These are phyloP conservation scores for Malus hybrid DNA, from an alignment of 331 rosid genomes.

Conservation along the genomic window DNA sequence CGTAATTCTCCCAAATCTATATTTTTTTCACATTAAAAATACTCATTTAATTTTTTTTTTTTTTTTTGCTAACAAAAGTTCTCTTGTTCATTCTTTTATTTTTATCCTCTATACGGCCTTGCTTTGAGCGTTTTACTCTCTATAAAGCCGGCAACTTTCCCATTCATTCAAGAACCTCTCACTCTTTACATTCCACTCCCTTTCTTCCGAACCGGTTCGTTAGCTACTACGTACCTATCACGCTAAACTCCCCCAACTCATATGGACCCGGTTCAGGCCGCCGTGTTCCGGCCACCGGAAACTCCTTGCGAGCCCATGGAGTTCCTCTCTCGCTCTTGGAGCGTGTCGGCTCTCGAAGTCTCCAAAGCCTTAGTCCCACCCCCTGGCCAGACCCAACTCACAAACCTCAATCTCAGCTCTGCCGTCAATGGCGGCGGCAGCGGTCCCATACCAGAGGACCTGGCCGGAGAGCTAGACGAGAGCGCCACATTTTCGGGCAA, in stretches of 20 bases:
- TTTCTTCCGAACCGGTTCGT: neutral
- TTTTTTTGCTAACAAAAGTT: neutral
- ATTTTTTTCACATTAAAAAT: neutral
- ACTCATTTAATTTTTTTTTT: neutral
- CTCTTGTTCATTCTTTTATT: neutral
- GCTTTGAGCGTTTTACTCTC: neutral
- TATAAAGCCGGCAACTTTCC: constrained; percentile 19
- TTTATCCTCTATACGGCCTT: neutral
- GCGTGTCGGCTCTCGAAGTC: constrained; percentile 76
- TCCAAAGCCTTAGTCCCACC: constrained; percentile 64
- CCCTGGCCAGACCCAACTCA: constrained; percentile 1
- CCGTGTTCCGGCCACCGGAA: constrained; percentile 68
- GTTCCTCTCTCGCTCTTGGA: constrained; percentile 99
- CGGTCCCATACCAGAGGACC: constrained; percentile 40
- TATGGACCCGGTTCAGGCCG: constrained; percentile 34
- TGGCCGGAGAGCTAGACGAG: constrained; percentile 54
- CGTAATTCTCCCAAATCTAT: neutral
- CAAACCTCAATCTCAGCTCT: constrained; percentile 21
- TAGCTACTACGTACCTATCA: neutral
- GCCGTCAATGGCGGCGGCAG: constrained; percentile 11
- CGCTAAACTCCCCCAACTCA: neutral
- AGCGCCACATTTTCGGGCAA: constrained; percentile 48
- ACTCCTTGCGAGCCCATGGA: constrained; percentile 95
- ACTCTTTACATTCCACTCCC: neutral
- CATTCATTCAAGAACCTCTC: neutral